Evolutionary conservation across 1,284 basidiomycete species (phyloP), one percentile per base, ranked within the genome.

Genomic region (Cryptococcus sp.): DNA sequence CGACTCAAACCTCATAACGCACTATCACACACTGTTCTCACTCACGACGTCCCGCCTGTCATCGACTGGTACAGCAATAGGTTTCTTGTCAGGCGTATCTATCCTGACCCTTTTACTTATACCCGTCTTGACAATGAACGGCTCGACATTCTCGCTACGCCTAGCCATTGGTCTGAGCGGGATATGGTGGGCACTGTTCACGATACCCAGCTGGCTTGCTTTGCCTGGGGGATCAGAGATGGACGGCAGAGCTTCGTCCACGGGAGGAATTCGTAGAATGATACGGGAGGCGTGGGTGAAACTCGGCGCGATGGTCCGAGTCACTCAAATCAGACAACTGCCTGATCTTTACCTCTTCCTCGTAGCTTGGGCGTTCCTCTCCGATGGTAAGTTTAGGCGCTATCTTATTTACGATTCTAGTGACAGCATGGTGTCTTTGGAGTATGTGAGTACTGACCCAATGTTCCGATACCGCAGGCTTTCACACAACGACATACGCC

Each of bases 311-410:
- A 91, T 91, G 87, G 78, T 93, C 15, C 80, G 79, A 0, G 86
- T 84, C 78, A 74, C 74, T 4, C 86, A 93, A 70, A 84, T 93
- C 37, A 83, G 82, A 73, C 83, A 83, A 57, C 80, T 94, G n/a
- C 82, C 83, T 38, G 88, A 91, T 69, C 90, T 92, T 0, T 96
- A 93, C 80, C 82, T 83, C 58, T 94, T 91, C 68, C 86, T 95
- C 41, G 83, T 87, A 4, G 89, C 93, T 0, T 95, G 93, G 91
- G 92, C 95, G 72, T 82, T 95, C 15, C 83, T 96, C 29, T 91
- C 89, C 0, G 92, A 95, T 70, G 90, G 90, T 89, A 52, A 51
- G 83, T 59, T 13, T 2, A 5, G 29, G 8, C 29, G 8, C 3
- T 10, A 34, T 34, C 29, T 29, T 13, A 10, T 8, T 17, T 29